Base-by-base conservation (phyloP, 352 stramenopile species). In the Phytophthora kernoviae region DNA sequence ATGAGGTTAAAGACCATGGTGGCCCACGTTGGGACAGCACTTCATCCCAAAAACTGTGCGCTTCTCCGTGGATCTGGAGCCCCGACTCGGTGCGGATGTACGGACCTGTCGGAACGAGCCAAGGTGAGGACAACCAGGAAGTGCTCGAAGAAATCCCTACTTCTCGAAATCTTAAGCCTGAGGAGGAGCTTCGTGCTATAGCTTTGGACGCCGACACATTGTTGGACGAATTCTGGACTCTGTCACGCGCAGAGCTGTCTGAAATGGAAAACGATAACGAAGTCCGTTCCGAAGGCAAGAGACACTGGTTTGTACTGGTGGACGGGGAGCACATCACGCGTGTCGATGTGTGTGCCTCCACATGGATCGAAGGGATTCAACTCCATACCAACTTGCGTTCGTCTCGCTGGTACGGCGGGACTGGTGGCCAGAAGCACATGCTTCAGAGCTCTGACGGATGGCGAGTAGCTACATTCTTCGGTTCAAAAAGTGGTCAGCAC, bases 1-100 rank as follows among this genome's bases (percentile, higher is more conserved):
- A 6, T 3, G 24, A 30, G 24, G 3, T 30, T 30, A 30, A 30
- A 30, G 3, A 6, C 24, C 3, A 6, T 30, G 3, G 24, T 10
- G 75, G 75, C n/a, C 68, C 72, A 1, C 68, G 76, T 44, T 84
- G 71, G 71, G 67, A 84, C 58, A 26, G 62, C n/a, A 62, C 59
- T 39, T 81, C 72, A 5, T 64, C 75, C 2, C 56, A 70, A 0
- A 54, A 79, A 9, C 54, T 84, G 17, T 26, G 67, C 10, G 54
- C 81, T 26, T 77, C 62, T 42, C 43, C 55, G 42, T 84, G 74
- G 74, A 78, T 83, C 32, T 75, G 67, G 0, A 45, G 30, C 5
- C 15, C 44, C 4, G n/a, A 47, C 6, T 65, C 50, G 18, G 17
- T 37, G n/a, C 75, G 69, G 5, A 33, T 79, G 15, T 60, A 63